Evolutionary conservation across 169 alveolate genomes (phyloP).

Genomic region (Plasmodium inui): DNA sequence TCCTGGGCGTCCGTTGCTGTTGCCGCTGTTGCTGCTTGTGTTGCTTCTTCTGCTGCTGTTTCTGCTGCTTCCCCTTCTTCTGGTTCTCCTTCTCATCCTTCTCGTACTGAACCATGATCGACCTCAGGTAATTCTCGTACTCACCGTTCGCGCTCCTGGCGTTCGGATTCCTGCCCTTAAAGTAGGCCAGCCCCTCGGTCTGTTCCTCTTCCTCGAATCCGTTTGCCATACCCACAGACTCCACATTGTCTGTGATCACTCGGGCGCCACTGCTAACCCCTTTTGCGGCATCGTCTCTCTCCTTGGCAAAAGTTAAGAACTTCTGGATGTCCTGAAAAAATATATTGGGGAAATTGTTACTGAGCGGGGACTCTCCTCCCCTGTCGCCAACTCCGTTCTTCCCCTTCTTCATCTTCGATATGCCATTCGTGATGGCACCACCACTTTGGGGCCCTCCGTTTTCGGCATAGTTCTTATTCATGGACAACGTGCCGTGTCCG

Average conservation of each 20-base stretch:
- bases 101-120: conserved; percentile 64
- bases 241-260: neutral
- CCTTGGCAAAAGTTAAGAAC: conserved; percentile 49
- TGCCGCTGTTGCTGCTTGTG: neutral
- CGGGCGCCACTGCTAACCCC: neutral
- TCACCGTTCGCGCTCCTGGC: neutral
- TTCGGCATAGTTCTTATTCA: neutral
- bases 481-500: neutral
- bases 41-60: neutral
- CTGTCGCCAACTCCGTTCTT: neutral
- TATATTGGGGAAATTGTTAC: conserved; percentile 16
- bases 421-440: neutral
- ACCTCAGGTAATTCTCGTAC: conserved; percentile 28
- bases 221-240: neutral
- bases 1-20: neutral
- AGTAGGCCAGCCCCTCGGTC: neutral
- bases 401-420: neutral
- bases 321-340: conserved; percentile 62
- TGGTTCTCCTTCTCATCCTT: conserved; percentile 24
- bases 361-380: neutral
- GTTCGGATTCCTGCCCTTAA: neutral
- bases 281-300: neutral
- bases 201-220: neutral
- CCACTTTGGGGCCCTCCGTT: neutral
- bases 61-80: neutral